These are phyloP conservation scores for Prunus dulcis DNA, from an alignment of 306 rosid genomes.

Conservation along the genomic window DNA sequence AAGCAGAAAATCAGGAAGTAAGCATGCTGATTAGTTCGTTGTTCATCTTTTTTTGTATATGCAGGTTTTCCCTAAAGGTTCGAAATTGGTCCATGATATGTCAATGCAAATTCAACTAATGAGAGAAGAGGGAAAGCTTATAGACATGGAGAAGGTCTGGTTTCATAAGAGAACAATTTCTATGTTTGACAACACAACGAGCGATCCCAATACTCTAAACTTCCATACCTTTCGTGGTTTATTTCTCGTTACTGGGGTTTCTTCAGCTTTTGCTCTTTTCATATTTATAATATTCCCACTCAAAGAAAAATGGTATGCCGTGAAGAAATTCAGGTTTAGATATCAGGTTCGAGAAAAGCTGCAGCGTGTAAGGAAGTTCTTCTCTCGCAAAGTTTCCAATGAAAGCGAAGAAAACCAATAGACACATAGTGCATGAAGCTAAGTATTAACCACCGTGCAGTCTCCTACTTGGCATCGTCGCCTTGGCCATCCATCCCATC, in stretches of 20 bases:
- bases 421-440: no score
- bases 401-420: no score
- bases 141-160: not conserved
- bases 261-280: not conserved
- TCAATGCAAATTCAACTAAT: not conserved
- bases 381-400: no score
- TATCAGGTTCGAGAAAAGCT: not conserved
- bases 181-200: not conserved
- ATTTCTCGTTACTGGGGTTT: no score
- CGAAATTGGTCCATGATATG: not conserved
- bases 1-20: no score
- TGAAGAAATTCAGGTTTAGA: not conserved
- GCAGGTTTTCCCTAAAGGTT: no score
- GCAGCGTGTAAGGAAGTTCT: no score
- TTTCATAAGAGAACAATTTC: not conserved
- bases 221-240: not conserved
- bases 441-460: no score
- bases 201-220: not conserved
- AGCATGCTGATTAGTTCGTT: no score
- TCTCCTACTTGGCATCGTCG: no score
- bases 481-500: no score
- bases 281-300: not conserved
- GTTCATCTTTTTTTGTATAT: no score
- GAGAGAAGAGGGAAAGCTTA: constrained; percentile 7
- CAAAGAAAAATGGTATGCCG: not conserved